Percentiles rank a stretch among this genome's conserved stretches.
Evolutionary conservation across 306 rosid species (phyloP).

Genomic region (Biancaea sappan): DNA sequence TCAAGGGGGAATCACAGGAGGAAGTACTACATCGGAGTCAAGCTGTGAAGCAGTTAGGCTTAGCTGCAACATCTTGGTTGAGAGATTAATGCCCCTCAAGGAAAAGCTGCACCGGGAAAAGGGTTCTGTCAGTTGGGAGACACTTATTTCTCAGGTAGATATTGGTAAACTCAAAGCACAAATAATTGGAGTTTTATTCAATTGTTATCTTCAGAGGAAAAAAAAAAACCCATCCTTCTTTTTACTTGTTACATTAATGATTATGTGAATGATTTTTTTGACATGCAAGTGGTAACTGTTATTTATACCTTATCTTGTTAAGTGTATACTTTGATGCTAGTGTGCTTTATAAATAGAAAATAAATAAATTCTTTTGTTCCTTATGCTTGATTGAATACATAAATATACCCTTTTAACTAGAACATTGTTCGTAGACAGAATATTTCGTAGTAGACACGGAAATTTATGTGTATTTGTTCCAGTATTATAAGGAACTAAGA

Average conservation of each 20-base stretch:
- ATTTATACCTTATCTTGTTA: neutral
- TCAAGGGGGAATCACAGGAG: slow-evolving; percentile 85
- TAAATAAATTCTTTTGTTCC: too few relatives aligned
- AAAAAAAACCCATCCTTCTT: too few relatives aligned
- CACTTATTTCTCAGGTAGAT: slow-evolving; percentile 69
- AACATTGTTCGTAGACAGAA: neutral
- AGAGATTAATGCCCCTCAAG: slow-evolving; percentile 69
- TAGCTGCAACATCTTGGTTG: slow-evolving; percentile 73
- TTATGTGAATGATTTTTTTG: neutral
- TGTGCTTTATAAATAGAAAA: too few relatives aligned
- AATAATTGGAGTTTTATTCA: too few relatives aligned
- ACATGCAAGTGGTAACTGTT: neutral
- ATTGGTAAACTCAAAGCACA: too few relatives aligned
- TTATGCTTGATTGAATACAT: too few relatives aligned
- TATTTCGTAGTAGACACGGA: neutral
- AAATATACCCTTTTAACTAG: neutral
- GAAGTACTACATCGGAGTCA: slow-evolving; percentile 94
- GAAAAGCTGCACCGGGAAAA: slow-evolving; percentile 54
- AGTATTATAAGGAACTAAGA: neutral
- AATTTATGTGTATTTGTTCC: neutral
- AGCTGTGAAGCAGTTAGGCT: slow-evolving; percentile 90
- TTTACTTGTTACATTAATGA: neutral
- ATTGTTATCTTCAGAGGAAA: too few relatives aligned
- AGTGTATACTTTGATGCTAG: too few relatives aligned
- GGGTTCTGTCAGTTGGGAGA: slow-evolving; percentile 71